A percentile compares a stretch with the other conserved stretches of the same genome.
phyloP scores from a whole-genome alignment of 2,329 filamentous ascomycete genomes.

The Metarhizium rileyi region DNA sequence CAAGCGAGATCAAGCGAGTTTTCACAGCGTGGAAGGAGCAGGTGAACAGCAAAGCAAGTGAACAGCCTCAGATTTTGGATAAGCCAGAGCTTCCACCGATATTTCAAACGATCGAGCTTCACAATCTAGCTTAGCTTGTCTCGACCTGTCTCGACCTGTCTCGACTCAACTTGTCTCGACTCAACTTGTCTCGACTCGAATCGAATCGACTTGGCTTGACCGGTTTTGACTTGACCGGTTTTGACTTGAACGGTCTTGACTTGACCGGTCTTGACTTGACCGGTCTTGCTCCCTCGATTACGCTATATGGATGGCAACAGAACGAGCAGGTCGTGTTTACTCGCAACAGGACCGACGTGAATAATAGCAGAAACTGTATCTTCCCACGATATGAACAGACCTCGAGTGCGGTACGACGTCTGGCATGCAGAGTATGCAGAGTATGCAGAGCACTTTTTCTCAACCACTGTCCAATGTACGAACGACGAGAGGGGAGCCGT shows the following conservation, averaged over 20 bases:
- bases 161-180: no score
- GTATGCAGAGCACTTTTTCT: neutral
- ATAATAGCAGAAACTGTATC: neutral
- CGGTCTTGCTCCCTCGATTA: neutral
- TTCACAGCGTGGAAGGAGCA: slow-evolving; percentile 8
- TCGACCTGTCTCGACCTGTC: no score
- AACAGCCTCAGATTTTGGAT: neutral
- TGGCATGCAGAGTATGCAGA: no score
- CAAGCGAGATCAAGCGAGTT: slow-evolving; percentile 1
- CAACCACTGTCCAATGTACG: neutral
- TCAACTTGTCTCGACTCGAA: no score
- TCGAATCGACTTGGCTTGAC: no score
- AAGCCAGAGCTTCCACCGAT: slow-evolving; percentile 1
- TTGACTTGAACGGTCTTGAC: no score
- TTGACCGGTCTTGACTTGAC: no score
- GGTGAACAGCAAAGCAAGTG: neutral
- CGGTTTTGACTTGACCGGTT: no score
- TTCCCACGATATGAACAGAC: neutral
- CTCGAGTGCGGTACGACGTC: neutral
- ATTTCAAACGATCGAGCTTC: neutral
- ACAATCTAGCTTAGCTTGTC: neutral
- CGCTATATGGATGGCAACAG: neutral
- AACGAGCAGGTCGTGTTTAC: neutral
- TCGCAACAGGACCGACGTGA: neutral
- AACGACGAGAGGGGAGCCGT: neutral